phyloP scores from a whole-genome alignment of 805 yeast species.

The Metschnikowia gelsemii region DNA sequence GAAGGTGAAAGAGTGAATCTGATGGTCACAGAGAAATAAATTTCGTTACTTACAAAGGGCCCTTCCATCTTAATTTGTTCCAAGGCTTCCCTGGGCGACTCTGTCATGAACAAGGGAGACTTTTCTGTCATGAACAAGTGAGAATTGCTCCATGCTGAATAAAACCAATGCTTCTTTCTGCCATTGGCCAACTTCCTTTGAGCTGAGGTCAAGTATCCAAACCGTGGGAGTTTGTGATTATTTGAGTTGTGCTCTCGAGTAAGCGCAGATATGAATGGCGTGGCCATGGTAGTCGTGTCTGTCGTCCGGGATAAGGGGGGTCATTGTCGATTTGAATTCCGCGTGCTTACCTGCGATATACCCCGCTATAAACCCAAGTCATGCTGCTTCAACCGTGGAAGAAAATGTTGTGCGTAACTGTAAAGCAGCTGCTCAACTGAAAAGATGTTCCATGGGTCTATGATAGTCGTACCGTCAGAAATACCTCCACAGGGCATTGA shows the following conservation, averaged over 20 bases:
- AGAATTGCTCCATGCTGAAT: constrained; percentile 38
- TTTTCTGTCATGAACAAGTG: constrained; percentile 20
- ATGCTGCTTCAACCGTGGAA: constrained; percentile 31
- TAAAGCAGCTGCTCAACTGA: constrained; percentile 50
- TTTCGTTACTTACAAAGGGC: no score
- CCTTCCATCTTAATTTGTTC: no score
- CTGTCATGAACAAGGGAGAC: constrained; percentile 26
- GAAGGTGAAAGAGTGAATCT: no score
- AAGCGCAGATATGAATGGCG: constrained; percentile 34
- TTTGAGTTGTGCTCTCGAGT: constrained; percentile 7
- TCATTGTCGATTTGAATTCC: constrained; percentile 32
- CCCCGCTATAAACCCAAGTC: constrained; percentile 21
- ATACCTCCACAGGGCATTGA: constrained; percentile 59
- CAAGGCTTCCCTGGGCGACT: constrained; percentile 17
- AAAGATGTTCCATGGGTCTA: constrained; percentile 29
- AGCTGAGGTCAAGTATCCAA: constrained; percentile 35
- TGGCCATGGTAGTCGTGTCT: constrained; percentile 36
- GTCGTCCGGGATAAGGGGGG: constrained; percentile 39
- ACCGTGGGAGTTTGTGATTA: constrained; percentile 30
- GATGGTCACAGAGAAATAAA: no score
- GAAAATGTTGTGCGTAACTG: constrained; percentile 58
- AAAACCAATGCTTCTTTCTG: constrained; percentile 27
- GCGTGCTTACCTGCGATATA: constrained; percentile 8
- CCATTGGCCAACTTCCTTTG: constrained; percentile 26
- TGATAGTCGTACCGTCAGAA: constrained; percentile 29